A percentile compares a stretch with the other conserved stretches of the same genome.
Evolutionary conservation across 2,329 filamentous ascomycete genomes (phyloP).

Genomic region (Aureobasidium sp.): DNA sequence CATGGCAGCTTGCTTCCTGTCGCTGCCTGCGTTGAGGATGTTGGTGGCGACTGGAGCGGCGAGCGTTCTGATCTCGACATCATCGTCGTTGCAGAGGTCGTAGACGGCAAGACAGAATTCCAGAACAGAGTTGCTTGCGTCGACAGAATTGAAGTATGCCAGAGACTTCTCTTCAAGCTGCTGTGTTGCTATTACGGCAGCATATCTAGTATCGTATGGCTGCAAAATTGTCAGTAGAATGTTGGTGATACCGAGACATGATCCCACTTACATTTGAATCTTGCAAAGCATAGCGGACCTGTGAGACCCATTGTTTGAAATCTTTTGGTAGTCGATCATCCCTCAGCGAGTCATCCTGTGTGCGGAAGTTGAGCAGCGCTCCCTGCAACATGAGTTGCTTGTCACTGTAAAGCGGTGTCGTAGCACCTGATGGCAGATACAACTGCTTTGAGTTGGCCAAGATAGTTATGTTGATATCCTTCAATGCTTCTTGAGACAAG

Average conservation of each 20-base stretch:
- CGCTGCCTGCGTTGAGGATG: constrained; percentile 35
- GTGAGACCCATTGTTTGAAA: background rate
- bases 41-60: constrained; percentile 47
- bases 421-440: background rate
- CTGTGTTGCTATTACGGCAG: constrained; percentile 23
- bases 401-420: background rate
- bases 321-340: background rate
- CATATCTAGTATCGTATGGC: constrained; percentile 24
- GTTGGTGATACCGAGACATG: background rate
- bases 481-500: background rate
- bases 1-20: constrained; percentile 24
- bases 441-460: background rate
- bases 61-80: constrained; percentile 73
- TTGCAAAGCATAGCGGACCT: constrained; percentile 18
- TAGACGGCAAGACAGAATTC: constrained; percentile 61
- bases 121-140: constrained; percentile 32
- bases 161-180: constrained; percentile 16
- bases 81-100: constrained; percentile 77
- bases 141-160: background rate
- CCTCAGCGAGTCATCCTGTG: background rate
- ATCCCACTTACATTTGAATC: constrained; percentile 17
- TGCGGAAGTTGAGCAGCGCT: constrained; percentile 5
- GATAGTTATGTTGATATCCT: background rate
- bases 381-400: constrained; percentile 7
- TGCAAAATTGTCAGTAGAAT: constrained; percentile 1